These are phyloP conservation scores for Ascoidea asiatica DNA, from an alignment of 805 yeast species.

Conservation along the genomic window DNA sequence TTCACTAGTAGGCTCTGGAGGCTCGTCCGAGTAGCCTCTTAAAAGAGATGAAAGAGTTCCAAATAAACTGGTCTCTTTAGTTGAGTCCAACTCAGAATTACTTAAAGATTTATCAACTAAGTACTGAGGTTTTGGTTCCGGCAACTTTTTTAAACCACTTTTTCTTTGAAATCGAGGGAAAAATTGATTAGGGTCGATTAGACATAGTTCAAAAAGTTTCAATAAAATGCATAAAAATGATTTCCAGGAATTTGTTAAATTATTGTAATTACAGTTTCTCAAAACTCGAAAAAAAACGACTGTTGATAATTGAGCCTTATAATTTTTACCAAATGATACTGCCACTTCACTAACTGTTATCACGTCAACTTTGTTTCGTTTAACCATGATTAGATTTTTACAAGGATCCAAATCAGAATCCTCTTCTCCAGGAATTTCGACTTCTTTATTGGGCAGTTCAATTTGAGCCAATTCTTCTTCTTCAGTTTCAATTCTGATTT, in stretches of 20 bases:
- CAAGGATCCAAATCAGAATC: constrained; percentile 23
- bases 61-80: constrained; percentile 62
- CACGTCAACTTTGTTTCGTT: constrained; percentile 29
- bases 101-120: constrained; percentile 28
- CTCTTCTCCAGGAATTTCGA: constrained; percentile 12
- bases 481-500: constrained; percentile 19
- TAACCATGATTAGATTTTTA: constrained; percentile 31
- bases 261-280: constrained; percentile 37
- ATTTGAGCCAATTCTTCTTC: constrained; percentile 13
- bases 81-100: constrained; percentile 37
- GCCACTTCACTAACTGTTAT: constrained; percentile 74
- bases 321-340: constrained; percentile 76
- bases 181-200: constrained; percentile 45
- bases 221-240: constrained; percentile 44
- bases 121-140: constrained; percentile 53
- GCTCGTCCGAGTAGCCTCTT: constrained; percentile 76
- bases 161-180: constrained; percentile 51
- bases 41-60: constrained; percentile 87
- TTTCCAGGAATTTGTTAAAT: constrained; percentile 43
- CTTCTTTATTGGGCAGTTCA: constrained; percentile 5
- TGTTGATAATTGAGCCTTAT: constrained; percentile 82
- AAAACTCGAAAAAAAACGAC: constrained; percentile 75
- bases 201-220: constrained; percentile 56
- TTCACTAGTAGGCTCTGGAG: constrained; percentile 85
- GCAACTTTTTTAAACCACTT: constrained; percentile 36